phyloP scores from a whole-genome alignment of 257 asterid species.

The Scutellaria baicalensis region DNA sequence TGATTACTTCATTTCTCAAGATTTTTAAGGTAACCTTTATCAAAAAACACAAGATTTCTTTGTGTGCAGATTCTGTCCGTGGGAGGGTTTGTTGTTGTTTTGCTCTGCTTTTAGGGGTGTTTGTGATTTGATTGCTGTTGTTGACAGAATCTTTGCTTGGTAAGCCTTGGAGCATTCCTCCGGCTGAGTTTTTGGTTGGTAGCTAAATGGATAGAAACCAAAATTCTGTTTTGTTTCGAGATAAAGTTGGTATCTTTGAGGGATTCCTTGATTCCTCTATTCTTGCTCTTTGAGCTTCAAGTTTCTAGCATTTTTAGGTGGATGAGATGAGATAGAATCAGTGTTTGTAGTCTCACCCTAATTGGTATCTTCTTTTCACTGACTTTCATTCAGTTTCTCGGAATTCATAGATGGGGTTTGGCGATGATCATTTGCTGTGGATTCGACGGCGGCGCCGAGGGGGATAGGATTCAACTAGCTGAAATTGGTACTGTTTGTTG shows the following conservation, averaged over 20 bases:
- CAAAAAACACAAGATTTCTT: slow-evolving; percentile 1
- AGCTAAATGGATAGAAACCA: slow-evolving; percentile 33
- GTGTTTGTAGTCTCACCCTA: too few species aligned
- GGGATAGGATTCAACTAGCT: slow-evolving; percentile 1
- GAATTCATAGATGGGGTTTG: slow-evolving; percentile 2
- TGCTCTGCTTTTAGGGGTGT: slow-evolving; percentile 14
- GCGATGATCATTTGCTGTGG: background rate
- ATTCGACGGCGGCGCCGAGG: background rate
- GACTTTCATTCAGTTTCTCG: slow-evolving; percentile 9
- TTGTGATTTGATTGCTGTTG: slow-evolving; percentile 28
- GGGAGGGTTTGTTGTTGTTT: background rate
- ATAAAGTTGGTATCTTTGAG: slow-evolving; percentile 21
- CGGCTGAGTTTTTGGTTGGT: slow-evolving; percentile 38
- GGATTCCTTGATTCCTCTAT: slow-evolving; percentile 31
- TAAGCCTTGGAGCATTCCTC: slow-evolving; percentile 35
- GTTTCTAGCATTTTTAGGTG: slow-evolving; percentile 29
- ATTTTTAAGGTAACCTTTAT: slow-evolving; percentile 20
- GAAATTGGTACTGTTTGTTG: slow-evolving; percentile 12
- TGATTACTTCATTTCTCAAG: slow-evolving; percentile 16
- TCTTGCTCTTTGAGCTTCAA: slow-evolving; percentile 29
- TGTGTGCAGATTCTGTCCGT: slow-evolving; percentile 24
- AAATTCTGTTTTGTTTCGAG: slow-evolving; percentile 20
- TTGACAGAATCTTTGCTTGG: slow-evolving; percentile 36
- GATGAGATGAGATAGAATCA: slow-evolving; percentile 52
- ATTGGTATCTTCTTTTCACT: background rate